These are phyloP conservation scores for Talaromyces rugulosus DNA, from an alignment of 2,329 filamentous ascomycete genomes.

Conservation along the genomic window DNA sequence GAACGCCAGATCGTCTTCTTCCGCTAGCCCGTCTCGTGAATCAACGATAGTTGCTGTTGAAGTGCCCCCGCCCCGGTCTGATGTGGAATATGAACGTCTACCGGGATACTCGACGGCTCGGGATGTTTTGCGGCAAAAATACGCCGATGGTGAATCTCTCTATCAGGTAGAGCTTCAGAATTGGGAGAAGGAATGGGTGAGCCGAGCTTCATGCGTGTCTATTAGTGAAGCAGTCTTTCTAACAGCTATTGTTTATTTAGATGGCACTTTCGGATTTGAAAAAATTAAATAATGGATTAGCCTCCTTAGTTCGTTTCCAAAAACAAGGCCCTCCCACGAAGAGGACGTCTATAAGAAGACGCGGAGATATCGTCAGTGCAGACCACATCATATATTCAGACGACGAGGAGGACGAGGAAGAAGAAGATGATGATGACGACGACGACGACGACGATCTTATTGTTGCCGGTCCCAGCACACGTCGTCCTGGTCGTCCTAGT, in stretches of 20 bases:
- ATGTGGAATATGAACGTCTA: slow-evolving; percentile 34
- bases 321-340: slow-evolving; percentile 10
- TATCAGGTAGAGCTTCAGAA: slow-evolving; percentile 34
- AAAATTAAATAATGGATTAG: slow-evolving; percentile 24
- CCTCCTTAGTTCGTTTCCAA: slow-evolving; percentile 23
- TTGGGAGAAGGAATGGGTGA: slow-evolving; percentile 32
- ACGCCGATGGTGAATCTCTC: slow-evolving; percentile 17
- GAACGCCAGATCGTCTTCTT: slow-evolving; percentile 1
- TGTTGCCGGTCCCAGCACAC: background rate
- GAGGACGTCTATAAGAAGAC: background rate
- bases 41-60: slow-evolving; percentile 21
- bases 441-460: slow-evolving; percentile 4
- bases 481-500: slow-evolving; percentile 2
- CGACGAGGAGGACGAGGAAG: background rate
- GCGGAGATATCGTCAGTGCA: slow-evolving; percentile 13
- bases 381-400: slow-evolving; percentile 14
- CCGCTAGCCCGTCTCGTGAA: background rate
- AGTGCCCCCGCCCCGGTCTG: slow-evolving; percentile 24
- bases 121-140: slow-evolving; percentile 26
- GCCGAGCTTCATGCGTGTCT: slow-evolving; percentile 8
- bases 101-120: slow-evolving; percentile 35
- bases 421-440: background rate
- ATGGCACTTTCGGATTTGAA: slow-evolving; percentile 24
- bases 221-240: background rate
- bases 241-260: slow-evolving; percentile 17